Evolutionary conservation across 2,329 filamentous ascomycete species (phyloP), one percentile per base, ranked within the genome.

Genomic region (Blastomyces percursus): DNA sequence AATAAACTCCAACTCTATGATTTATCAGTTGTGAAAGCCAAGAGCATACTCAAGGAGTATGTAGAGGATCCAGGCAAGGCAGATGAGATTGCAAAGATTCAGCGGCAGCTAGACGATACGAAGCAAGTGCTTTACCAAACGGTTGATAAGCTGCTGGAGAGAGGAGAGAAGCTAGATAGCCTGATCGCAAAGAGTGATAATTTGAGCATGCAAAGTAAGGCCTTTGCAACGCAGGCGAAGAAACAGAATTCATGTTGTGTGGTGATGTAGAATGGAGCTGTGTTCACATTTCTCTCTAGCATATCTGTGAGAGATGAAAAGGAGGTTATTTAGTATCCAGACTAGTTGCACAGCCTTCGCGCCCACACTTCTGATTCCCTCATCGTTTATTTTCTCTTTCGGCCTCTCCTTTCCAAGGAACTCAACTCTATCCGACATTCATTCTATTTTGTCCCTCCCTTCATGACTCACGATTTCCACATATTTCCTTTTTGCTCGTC

Each of bases 101-200:
- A 97, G 77, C 89, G 91, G 78, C 91, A 99, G 79, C 82, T 99
- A 65, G 92, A 97, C 72, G 92, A 96, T 82, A 97, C 93, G 65
- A 97, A 96, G 84, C 92, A 96, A 72, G 88, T 96, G 64, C 82
- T 99, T 70, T 91, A 97, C 79, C 96, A 97, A 84, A 96, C 94
- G 54, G 96, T 96, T 61, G 72, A 74, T 64, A 72, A 71, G 54
- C 72, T 76, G 19, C 76, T 96, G 71, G 88, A 96, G 80, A 84
- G 94, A 65, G 94, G 92, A 51, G 92, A 97, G 84, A 97, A 96
- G 83, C 91, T 99, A 69, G 93, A 97, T 73, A 90, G 89, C 70
- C 78, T 99, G 69, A 93, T 97, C 55, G 87, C 87, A 67, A 97
- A 97, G 85, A 96, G 90, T 71, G 91, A 96, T 70, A 90, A 87